Percentiles rank a stretch among this genome's conserved stretches.
Evolutionary conservation across 306 rosid species (phyloP).

Genomic region (Luffa acutangula): DNA sequence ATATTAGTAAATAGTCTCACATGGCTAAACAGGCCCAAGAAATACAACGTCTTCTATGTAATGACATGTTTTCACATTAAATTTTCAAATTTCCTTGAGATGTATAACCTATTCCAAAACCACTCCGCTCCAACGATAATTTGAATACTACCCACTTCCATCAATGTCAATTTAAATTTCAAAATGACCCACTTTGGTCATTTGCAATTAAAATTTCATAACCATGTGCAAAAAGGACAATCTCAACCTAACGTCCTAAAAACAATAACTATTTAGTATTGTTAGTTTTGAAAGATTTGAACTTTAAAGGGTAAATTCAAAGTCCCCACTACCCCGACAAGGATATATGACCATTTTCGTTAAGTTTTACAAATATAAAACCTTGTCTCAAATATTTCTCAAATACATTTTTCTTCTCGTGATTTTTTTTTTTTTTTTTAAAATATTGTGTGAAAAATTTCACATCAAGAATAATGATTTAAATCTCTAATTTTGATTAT

Average conservation of each 20-base stretch:
- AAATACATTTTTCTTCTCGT: not conserved
- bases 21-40: not conserved
- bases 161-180: not conserved
- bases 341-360: not conserved
- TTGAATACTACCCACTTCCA: not conserved
- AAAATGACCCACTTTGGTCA: not conserved
- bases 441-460: not conserved
- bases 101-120: not conserved
- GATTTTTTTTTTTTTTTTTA: too few species aligned
- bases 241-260: not conserved
- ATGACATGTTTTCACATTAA: not conserved
- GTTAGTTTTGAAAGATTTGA: not conserved
- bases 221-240: not conserved
- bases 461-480: not conserved
- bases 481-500: not conserved
- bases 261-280: not conserved
- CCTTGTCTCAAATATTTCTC: not conserved
- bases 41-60: not conserved
- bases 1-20: too few species aligned
- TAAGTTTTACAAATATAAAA: not conserved
- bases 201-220: not conserved
- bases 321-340: not conserved
- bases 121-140: not conserved
- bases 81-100: too few species aligned
- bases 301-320: not conserved